Evolutionary conservation across 768 basidiomycete species (phyloP).

Genomic region (Phylloporus sp.): DNA sequence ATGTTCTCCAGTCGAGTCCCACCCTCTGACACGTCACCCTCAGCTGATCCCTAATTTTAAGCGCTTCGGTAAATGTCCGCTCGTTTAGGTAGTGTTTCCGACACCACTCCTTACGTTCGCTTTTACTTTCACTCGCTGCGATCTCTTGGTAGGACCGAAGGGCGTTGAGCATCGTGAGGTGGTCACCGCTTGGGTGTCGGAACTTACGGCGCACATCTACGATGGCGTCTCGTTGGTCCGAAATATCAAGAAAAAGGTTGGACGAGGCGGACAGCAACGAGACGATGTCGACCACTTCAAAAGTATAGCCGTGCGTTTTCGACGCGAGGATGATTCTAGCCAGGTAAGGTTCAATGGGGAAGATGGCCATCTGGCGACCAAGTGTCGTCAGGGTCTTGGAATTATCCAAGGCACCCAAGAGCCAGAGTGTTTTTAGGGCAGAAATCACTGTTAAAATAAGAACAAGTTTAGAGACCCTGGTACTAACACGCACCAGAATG

Average conservation of each 20-base stretch:
- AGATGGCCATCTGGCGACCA: conserved; percentile 83
- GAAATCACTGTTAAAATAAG: conserved; percentile 43
- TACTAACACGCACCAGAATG: conserved; percentile 58
- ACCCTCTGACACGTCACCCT: conserved; percentile 56
- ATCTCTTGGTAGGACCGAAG: conserved; percentile 77
- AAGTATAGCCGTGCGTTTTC: conserved; percentile 62
- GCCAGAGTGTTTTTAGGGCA: conserved; percentile 68
- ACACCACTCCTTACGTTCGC: conserved; percentile 72
- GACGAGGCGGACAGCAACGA: conserved; percentile 80
- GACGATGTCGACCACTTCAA: conserved; percentile 80
- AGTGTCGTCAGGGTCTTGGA: conserved; percentile 61
- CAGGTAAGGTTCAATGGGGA: conserved; percentile 86
- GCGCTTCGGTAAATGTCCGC: conserved; percentile 73
- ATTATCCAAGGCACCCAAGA: conserved; percentile 75
- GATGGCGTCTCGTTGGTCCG: conserved; percentile 70
- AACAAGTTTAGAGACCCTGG: not conserved
- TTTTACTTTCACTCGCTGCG: conserved; percentile 43
- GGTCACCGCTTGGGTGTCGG: conserved; percentile 82
- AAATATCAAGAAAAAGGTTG: conserved; percentile 74
- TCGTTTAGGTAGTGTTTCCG: conserved; percentile 78
- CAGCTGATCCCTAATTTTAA: conserved; percentile 79
- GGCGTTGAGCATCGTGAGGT: conserved; percentile 86
- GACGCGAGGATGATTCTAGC: conserved; percentile 81
- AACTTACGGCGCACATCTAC: conserved; percentile 74
- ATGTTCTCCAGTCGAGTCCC: conserved; percentile 54